Base-by-base conservation (phyloP, 2,329 filamentous ascomycete species). In the Penicillium oxalicum region DNA sequence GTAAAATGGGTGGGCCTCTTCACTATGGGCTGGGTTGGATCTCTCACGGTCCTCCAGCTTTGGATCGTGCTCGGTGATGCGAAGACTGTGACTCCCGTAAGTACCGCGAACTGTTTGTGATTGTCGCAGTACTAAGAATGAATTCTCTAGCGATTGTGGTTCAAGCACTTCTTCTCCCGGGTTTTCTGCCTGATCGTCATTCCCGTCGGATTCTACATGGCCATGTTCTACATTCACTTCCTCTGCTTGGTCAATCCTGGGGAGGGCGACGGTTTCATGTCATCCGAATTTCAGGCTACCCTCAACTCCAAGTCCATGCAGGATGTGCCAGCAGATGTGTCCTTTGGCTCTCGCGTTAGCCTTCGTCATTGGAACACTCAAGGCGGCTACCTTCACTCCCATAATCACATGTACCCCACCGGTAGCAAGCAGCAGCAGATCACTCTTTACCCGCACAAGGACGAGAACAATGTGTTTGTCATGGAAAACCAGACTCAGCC, bases 1-100 rank as follows among this genome's bases (percentile, higher is more conserved):
- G 91, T 97, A 64, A 98, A 98, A 76, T 98, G 93, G 93, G 93
- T 98, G 64, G 93, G 93, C 44, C 78, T 98, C 45, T 97, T 98
- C 77, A 98, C 93, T 55, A 96, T 96, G 69, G 93, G 91, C 42
- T 98, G 93, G 93, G 89, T 98, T 58, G 93, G 93, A 54, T 82
- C 79, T 70, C 80, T 98, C 72, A 98, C 93, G 34, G 70, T 91
- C 39, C 69, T 98, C 40, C 93, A 98, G 75, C 81, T 98, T 50
- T 98, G 93, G 93, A 84, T 96, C 58, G 76, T 98, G 48, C 85
- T 96, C 36, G 93, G 91, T 55, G 93, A 98, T 69, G 81, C 81
- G 57, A 89, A 83, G 72, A 91, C 84, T 47, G 90, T 97, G 44
- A 88, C 89, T 45, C 78, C 88, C 55, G 81, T 84, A 75, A 65